A percentile compares a stretch with the other conserved stretches of the same genome.
Evolutionary conservation across 495 filamentous ascomycete species (phyloP).

Genomic region (Podospora anserina): DNA sequence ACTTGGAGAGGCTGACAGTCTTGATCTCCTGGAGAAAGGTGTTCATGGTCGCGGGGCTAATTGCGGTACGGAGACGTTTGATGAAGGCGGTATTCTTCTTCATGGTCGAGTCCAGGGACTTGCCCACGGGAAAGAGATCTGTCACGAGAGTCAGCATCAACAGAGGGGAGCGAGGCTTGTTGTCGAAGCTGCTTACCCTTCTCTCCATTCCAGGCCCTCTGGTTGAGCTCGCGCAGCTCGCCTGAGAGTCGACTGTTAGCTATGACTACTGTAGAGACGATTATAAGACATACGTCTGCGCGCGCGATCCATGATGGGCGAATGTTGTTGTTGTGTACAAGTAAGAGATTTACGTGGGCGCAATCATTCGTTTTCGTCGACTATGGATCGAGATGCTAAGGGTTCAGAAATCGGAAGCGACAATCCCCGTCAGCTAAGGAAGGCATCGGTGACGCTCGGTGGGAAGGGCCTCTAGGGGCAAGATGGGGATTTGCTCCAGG

Average conservation of each 20-base stretch:
- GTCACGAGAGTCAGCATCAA: conserved; percentile 7
- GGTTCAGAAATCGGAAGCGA: conserved; percentile 48
- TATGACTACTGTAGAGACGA: background rate
- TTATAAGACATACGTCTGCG: conserved; percentile 66
- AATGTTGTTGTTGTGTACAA: conserved; percentile 23
- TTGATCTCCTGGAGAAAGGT: conserved; percentile 91
- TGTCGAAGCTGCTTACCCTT: conserved; percentile 54
- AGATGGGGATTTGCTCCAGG: background rate
- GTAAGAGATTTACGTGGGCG: conserved; percentile 15
- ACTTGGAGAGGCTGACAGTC: conserved; percentile 91
- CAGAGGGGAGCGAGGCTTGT: background rate
- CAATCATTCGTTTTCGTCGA: conserved; percentile 38
- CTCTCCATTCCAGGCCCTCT: conserved; percentile 82
- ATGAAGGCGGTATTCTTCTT: conserved; percentile 99
- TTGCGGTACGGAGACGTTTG: conserved; percentile 87
- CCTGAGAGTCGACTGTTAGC: conserved; percentile 47
- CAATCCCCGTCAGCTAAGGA: conserved; percentile 41
- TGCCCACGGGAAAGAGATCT: conserved; percentile 78
- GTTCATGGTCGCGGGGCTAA: conserved; percentile 69
- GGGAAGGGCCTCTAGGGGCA: conserved; percentile 23
- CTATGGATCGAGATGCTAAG: conserved; percentile 38
- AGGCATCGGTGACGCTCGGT: conserved; percentile 45
- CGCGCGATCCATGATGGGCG: conserved; percentile 70
- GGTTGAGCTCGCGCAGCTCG: conserved; percentile 85
- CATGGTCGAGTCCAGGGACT: conserved; percentile 88